A percentile compares a stretch with the other conserved stretches of the same genome.
phyloP scores from a whole-genome alignment of 2,329 filamentous ascomycete species.

The Polychaeton citri region DNA sequence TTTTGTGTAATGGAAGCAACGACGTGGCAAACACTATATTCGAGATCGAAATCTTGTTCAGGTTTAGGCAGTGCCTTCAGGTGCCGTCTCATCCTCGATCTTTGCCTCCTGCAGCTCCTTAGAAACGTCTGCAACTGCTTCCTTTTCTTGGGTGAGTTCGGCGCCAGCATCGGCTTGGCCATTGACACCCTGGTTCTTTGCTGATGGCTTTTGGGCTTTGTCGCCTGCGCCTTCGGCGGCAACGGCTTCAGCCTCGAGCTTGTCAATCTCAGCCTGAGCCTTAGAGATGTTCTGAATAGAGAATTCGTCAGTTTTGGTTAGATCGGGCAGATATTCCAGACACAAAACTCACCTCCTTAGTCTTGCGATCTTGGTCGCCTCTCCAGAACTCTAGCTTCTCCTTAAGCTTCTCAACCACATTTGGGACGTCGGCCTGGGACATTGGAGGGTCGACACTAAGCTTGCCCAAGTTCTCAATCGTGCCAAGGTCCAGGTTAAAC shows the following conservation, averaged over 20 bases:
- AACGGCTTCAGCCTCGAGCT: conserved; percentile 62
- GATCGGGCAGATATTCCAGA: conserved; percentile 3
- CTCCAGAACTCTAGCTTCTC: conserved; percentile 89
- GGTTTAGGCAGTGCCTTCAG: conserved; percentile 5
- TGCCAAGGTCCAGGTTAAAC: conserved; percentile 79
- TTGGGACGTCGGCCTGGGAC: conserved; percentile 68
- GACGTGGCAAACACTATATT: too few relatives aligned
- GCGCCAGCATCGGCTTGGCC: conserved; percentile 39
- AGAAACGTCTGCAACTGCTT: conserved; percentile 44
- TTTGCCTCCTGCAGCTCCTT: conserved; percentile 48
- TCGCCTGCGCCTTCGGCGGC: conserved; percentile 37
- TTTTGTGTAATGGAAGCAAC: too few relatives aligned
- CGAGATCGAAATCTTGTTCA: too few relatives aligned
- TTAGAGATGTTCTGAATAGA: conserved; percentile 75
- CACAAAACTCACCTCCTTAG: conserved; percentile 59
- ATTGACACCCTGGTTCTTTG: conserved; percentile 43
- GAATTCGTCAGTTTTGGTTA: conserved; percentile 6
- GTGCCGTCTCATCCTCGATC: conserved; percentile 37
- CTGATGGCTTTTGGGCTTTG: conserved; percentile 41
- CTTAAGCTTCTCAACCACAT: conserved; percentile 75
- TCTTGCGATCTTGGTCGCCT: conserved; percentile 76
- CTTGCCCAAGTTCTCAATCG: conserved; percentile 80
- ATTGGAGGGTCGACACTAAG: conserved; percentile 81
- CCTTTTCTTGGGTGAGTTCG: conserved; percentile 43
- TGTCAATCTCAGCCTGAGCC: conserved; percentile 88